phyloP scores from a whole-genome alignment of 768 basidiomycete species.

The Panus rudis region DNA sequence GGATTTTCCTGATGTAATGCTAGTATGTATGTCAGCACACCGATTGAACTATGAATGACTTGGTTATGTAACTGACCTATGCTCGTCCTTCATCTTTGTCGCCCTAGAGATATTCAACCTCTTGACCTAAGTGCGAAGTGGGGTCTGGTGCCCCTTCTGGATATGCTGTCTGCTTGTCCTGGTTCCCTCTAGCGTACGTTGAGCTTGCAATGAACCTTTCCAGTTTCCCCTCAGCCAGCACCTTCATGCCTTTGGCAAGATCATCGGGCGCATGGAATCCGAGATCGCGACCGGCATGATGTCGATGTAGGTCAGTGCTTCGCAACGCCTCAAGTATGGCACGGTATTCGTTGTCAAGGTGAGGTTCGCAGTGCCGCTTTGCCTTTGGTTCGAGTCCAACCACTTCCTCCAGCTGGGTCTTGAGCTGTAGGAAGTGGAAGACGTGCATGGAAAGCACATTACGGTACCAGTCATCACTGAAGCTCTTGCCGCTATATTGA shows the following conservation, averaged over 20 bases:
- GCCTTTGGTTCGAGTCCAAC: conserved; percentile 16
- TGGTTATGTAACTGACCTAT: too few species aligned
- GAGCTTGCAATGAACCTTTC: too few species aligned
- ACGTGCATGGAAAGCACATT: conserved; percentile 22
- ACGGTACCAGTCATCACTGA: conserved; percentile 21
- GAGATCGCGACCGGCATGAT: not conserved
- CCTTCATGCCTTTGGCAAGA: not conserved
- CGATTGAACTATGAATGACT: too few species aligned
- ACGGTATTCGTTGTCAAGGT: not conserved
- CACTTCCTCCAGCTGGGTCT: conserved; percentile 19
- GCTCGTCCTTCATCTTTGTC: too few species aligned
- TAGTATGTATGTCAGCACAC: too few species aligned
- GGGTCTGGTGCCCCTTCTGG: too few species aligned
- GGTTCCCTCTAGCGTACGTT: too few species aligned
- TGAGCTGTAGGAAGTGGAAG: conserved; percentile 23
- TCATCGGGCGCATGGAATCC: not conserved
- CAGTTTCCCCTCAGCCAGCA: too few species aligned
- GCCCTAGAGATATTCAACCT: too few species aligned
- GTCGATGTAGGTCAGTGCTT: not conserved
- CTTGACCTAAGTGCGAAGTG: too few species aligned
- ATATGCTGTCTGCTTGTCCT: too few species aligned
- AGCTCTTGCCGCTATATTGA: conserved; percentile 11
- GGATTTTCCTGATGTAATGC: too few species aligned
- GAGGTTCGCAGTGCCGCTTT: conserved; percentile 17
- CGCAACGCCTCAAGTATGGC: not conserved